These are phyloP conservation scores for Flaveria sonorensis DNA, from an alignment of 129 eudicot genomes.

Conservation along the genomic window DNA sequence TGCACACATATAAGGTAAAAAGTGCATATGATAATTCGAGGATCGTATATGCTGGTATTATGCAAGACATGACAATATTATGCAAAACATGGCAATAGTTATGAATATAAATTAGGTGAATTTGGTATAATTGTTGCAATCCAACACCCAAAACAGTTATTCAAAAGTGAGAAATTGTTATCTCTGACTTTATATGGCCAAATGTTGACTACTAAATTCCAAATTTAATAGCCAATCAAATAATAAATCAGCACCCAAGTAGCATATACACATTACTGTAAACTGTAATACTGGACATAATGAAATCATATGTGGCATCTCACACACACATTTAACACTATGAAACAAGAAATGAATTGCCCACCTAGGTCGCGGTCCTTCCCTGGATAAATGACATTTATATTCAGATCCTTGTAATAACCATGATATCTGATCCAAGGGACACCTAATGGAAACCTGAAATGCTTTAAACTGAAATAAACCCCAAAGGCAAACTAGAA, in stretches of 20 bases:
- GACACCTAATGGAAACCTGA: constrained; percentile 71
- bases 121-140: background rate
- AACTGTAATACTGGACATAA: background rate
- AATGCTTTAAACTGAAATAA: constrained; percentile 14
- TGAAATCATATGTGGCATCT: background rate
- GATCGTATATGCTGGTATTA: too few relatives aligned
- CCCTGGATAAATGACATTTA: constrained; percentile 72
- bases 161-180: background rate
- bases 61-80: too few relatives aligned
- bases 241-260: background rate
- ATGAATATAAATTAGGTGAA: too few relatives aligned
- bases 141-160: background rate
- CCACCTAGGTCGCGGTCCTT: constrained; percentile 64
- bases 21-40: too few relatives aligned
- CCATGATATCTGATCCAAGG: constrained; percentile 71
- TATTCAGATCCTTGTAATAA: constrained; percentile 48
- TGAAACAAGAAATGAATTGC: constrained; percentile 17
- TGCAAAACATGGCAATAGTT: too few relatives aligned
- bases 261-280: background rate
- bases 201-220: constrained; percentile 11
- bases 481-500: background rate
- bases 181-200: constrained; percentile 15
- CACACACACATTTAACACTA: background rate
- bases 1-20: too few relatives aligned
- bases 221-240: background rate